Evolutionary conservation across 768 basidiomycete species (phyloP).

Genomic region (Jaapia argillacea): DNA sequence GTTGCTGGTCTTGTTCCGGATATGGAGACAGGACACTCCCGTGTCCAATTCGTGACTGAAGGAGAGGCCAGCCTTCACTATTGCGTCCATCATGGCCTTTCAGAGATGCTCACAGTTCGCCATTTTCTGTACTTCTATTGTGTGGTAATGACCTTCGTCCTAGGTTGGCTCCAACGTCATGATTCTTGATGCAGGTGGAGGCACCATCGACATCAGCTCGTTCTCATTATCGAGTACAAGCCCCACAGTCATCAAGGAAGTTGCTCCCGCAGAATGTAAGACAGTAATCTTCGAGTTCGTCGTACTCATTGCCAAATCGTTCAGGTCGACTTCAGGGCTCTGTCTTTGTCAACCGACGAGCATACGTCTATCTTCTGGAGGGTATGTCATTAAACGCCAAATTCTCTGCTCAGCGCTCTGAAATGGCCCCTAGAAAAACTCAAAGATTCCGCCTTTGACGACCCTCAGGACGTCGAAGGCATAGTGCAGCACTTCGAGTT

Average conservation of each 20-base stretch:
- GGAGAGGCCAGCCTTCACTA: constrained; percentile 3
- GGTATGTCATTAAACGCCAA: background rate
- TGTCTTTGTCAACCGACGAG: background rate
- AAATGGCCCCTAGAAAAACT: background rate
- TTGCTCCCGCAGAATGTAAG: background rate
- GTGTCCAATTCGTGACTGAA: constrained; percentile 15
- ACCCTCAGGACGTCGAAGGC: background rate
- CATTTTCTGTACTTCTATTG: background rate
- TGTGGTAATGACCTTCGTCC: background rate
- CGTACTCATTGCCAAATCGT: background rate
- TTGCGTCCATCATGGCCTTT: background rate
- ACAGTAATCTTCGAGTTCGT: background rate
- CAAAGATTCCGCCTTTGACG: background rate
- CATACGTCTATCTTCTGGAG: background rate
- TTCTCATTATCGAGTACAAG: background rate
- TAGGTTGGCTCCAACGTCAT: background rate
- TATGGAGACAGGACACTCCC: constrained; percentile 6
- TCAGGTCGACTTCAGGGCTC: background rate
- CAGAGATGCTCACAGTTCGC: background rate
- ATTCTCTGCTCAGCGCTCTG: background rate
- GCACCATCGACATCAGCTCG: background rate
- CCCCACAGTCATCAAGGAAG: background rate
- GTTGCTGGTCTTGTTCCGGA: constrained; percentile 14
- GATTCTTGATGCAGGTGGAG: background rate
- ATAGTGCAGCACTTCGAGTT: background rate